phyloP scores from a whole-genome alignment of 1,284 basidiomycete genomes.

The Irpex lacteus region DNA sequence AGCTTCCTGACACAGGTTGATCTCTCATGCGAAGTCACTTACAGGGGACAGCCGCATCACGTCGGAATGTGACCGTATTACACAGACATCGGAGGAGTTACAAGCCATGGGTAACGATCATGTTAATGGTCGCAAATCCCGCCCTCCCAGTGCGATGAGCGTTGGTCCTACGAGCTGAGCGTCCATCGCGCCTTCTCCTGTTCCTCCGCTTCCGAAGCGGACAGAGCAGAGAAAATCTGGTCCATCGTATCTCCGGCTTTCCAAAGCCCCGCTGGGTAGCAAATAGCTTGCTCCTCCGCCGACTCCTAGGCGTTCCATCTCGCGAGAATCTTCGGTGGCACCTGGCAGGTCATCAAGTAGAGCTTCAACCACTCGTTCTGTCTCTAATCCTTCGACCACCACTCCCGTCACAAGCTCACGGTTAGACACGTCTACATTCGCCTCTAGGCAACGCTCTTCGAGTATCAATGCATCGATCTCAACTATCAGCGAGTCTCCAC shows the following conservation, averaged over 20 bases:
- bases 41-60: constrained; percentile 55
- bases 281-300: constrained; percentile 47
- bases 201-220: constrained; percentile 12
- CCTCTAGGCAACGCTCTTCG: constrained; percentile 75
- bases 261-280: constrained; percentile 33
- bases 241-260: constrained; percentile 50
- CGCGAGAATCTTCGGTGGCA: constrained; percentile 37
- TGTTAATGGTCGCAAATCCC: constrained; percentile 55
- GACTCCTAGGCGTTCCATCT: constrained; percentile 44
- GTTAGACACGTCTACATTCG: constrained; percentile 63
- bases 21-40: constrained; percentile 37
- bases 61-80: constrained; percentile 57
- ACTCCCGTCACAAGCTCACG: constrained; percentile 24
- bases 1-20: constrained; percentile 34
- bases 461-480: constrained; percentile 50
- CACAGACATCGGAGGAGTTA: constrained; percentile 77
- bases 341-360: constrained; percentile 45
- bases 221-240: constrained; percentile 16
- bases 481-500: constrained; percentile 29
- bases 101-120: constrained; percentile 75
- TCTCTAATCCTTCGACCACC: constrained; percentile 44
- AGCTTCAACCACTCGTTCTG: constrained; percentile 49
- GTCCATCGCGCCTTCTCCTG: constrained; percentile 35
- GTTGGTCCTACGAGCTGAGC: constrained; percentile 50
- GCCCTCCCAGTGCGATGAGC: constrained; percentile 57